These are phyloP conservation scores for Flaveria linearis DNA, from an alignment of 129 eudicot species.

Conservation along the genomic window DNA sequence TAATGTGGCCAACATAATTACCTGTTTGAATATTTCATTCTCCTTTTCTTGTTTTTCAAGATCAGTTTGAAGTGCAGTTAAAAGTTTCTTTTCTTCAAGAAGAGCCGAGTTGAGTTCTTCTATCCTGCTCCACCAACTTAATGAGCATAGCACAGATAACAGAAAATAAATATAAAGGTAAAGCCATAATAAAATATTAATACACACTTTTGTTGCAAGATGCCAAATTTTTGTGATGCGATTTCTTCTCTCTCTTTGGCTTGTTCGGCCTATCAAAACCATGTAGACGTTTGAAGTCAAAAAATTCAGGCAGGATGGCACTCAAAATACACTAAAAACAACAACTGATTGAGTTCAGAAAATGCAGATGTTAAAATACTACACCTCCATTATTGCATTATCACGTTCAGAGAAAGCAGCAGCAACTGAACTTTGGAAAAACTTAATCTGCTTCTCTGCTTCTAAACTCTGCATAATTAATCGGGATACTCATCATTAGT, in stretches of 20 bases:
- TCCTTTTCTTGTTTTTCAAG: conserved; percentile 51
- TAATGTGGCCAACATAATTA: conserved; percentile 8
- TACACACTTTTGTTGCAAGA: conserved; percentile 54
- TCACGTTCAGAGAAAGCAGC: conserved; percentile 98
- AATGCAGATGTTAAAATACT: conserved; percentile 7
- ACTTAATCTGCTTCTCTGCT: conserved; percentile 82
- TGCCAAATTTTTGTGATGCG: conserved; percentile 50
- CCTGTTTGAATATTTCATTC: conserved; percentile 64
- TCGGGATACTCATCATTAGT: conserved; percentile 10
- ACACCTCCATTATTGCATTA: conserved; percentile 87
- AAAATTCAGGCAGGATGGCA: neutral
- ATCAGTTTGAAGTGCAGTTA: conserved; percentile 41
- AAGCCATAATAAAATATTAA: neutral
- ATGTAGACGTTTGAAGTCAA: conserved; percentile 25
- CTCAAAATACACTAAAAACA: conserved; percentile 7
- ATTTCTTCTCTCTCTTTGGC: conserved; percentile 79
- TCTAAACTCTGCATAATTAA: conserved; percentile 63
- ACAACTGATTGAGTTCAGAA: neutral
- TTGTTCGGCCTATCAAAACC: conserved; percentile 71
- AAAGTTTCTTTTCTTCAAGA: conserved; percentile 54
- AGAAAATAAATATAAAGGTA: conserved; percentile 9
- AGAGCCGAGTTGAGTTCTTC: conserved; percentile 58
- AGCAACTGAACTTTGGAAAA: conserved; percentile 84
- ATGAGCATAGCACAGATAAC: conserved; percentile 19
- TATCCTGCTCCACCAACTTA: conserved; percentile 51